A percentile compares a stretch with the other conserved stretches of the same genome.
Evolutionary conservation across 1,284 basidiomycete genomes (phyloP).

Genomic region (Irpex sp.): DNA sequence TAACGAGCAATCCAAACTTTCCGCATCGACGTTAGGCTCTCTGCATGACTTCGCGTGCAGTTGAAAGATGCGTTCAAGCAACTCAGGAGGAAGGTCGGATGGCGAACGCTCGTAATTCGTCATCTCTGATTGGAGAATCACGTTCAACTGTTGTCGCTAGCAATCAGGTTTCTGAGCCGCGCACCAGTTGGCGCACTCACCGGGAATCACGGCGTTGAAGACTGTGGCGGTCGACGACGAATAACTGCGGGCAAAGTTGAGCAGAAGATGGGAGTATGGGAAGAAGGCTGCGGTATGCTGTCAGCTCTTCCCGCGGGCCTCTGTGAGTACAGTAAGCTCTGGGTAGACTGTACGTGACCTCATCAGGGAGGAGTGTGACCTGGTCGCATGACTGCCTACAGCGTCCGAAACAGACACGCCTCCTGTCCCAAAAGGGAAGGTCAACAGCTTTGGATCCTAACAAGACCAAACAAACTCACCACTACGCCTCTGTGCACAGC

Average conservation of each 20-base stretch:
- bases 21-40: neutral
- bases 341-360: neutral
- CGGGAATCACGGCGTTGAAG: neutral
- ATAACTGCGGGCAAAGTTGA: neutral
- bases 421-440: neutral
- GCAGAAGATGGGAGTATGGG: neutral
- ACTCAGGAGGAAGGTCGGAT: constrained; percentile 8
- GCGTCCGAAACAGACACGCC: neutral
- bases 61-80: constrained; percentile 12
- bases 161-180: neutral
- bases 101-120: neutral
- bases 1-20: neutral
- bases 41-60: neutral
- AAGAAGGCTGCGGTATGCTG: neutral
- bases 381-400: constrained; percentile 4
- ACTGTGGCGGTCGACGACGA: neutral
- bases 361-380: constrained; percentile 3
- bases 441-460: constrained; percentile 11
- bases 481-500: too few species aligned
- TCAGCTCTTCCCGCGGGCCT: neutral
- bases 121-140: neutral
- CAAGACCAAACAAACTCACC: constrained; percentile 4
- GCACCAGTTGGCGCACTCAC: neutral
- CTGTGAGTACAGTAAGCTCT: neutral
- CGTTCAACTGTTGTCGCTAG: neutral